A percentile compares a stretch with the other conserved stretches of the same genome.
These are phyloP conservation scores for Hypseocharis bilobata DNA, from an alignment of 441 rosid species.

Conservation along the genomic window DNA sequence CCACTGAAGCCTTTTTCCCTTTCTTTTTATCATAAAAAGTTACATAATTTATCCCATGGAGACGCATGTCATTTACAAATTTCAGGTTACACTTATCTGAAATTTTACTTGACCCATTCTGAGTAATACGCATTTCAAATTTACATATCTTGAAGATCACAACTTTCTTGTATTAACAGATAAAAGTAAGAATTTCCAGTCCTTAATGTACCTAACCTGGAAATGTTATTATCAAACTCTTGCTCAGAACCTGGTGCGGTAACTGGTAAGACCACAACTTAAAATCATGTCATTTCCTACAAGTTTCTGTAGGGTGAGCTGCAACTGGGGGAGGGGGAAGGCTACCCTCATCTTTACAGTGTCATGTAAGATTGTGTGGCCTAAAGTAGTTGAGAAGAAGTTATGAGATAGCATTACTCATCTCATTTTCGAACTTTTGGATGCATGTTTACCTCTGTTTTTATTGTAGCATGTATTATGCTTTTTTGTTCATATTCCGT, in stretches of 20 bases:
- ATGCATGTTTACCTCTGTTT: background rate
- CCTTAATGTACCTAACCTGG: background rate
- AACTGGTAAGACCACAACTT: background rate
- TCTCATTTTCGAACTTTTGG: background rate
- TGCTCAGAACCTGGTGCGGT: background rate
- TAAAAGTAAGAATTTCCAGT: background rate
- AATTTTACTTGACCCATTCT: background rate
- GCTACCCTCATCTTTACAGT: background rate
- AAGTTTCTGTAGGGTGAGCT: background rate
- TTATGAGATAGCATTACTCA: background rate
- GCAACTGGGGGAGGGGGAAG: too few relatives aligned
- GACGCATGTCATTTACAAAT: background rate
- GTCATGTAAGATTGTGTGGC: background rate
- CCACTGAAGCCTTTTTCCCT: background rate
- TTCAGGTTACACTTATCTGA: background rate
- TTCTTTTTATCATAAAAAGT: background rate
- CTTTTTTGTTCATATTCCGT: background rate
- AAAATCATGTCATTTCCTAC: background rate
- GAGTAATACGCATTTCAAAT: too few relatives aligned
- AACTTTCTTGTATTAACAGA: background rate
- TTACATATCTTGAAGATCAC: background rate
- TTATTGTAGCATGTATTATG: slow-evolving; percentile 6
- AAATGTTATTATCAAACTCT: background rate
- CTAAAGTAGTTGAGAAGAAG: background rate
- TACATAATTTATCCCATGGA: background rate